phyloP scores from a whole-genome alignment of 208 protist genomes.

The Leishmania mexicana region DNA sequence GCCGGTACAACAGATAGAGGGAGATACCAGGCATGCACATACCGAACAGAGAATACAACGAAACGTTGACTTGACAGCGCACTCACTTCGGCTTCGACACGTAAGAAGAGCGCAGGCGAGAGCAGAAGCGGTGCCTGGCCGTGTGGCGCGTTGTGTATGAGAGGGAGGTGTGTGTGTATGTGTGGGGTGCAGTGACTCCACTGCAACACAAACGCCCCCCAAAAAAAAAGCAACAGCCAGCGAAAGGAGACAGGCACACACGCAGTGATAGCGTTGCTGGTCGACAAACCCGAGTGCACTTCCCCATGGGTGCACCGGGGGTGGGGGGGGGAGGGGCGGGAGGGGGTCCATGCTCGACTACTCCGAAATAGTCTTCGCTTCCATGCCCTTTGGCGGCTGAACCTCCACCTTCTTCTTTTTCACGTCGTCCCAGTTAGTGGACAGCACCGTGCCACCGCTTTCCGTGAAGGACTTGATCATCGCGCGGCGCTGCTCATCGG shows the following conservation, averaged over 20 bases:
- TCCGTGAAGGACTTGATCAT: conserved; percentile 97
- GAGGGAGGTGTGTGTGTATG: background rate
- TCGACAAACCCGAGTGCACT: background rate
- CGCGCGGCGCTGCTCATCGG: conserved; percentile 88
- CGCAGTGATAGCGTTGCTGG: background rate
- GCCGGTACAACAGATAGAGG: background rate
- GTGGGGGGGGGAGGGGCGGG: background rate
- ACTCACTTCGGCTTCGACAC: background rate
- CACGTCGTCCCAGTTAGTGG: conserved; percentile 97
- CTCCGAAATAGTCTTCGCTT: conserved; percentile 67
- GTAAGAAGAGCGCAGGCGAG: background rate
- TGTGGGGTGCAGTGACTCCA: background rate
- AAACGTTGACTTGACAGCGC: background rate
- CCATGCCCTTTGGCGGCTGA: conserved; percentile 91
- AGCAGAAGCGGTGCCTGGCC: background rate
- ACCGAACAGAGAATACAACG: background rate
- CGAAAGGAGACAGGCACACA: conserved; percentile 3
- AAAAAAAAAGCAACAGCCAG: background rate
- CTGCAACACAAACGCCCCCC: background rate
- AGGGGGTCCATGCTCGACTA: conserved; percentile 9
- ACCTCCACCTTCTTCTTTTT: conserved; percentile 78
- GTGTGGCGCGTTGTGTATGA: background rate
- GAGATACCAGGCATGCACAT: background rate
- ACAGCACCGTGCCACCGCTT: conserved; percentile 95
- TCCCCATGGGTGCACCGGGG: background rate